Conservation (phyloP, 1,284 basidiomycete species). For the Phellinidium pouzarii region DNA sequence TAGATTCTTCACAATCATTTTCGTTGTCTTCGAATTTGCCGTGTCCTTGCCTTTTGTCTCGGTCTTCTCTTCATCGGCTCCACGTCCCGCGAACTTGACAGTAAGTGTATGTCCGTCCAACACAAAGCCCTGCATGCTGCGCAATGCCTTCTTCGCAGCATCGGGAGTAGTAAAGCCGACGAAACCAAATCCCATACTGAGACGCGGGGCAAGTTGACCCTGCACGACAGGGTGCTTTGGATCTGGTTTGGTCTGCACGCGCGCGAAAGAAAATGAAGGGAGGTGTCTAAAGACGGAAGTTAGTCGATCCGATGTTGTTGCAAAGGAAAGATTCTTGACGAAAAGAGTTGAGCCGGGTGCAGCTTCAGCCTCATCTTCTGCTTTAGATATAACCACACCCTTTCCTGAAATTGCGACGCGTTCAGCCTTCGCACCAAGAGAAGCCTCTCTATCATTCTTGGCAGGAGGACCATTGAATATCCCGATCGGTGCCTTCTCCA, state of each 20-base stretch:
- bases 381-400: constrained; percentile 22
- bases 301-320: constrained; percentile 77
- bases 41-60: constrained; percentile 27
- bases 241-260: constrained; percentile 88
- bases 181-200: constrained; percentile 97
- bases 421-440: constrained; percentile 29
- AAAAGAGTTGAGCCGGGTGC: constrained; percentile 82
- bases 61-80: constrained; percentile 56
- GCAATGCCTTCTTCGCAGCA: constrained; percentile 71
- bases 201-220: constrained; percentile 38
- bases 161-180: constrained; percentile 81
- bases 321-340: constrained; percentile 91
- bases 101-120: constrained; percentile 85
- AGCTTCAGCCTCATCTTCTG: constrained; percentile 39
- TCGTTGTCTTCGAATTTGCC: constrained; percentile 60
- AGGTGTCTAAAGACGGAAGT: constrained; percentile 69
- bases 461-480: constrained; percentile 51
- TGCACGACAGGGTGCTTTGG: constrained; percentile 58
- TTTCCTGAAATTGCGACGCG: constrained; percentile 42
- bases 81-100: constrained; percentile 85
- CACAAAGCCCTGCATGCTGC: constrained; percentile 74
- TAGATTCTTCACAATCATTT: constrained; percentile 96
- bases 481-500: constrained; percentile 86
- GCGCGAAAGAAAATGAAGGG: constrained; percentile 81
- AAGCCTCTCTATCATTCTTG: constrained; percentile 17